Base-by-base conservation (phyloP, 352 stramenopile genomes). In the Pythium apleroticum region DNA sequence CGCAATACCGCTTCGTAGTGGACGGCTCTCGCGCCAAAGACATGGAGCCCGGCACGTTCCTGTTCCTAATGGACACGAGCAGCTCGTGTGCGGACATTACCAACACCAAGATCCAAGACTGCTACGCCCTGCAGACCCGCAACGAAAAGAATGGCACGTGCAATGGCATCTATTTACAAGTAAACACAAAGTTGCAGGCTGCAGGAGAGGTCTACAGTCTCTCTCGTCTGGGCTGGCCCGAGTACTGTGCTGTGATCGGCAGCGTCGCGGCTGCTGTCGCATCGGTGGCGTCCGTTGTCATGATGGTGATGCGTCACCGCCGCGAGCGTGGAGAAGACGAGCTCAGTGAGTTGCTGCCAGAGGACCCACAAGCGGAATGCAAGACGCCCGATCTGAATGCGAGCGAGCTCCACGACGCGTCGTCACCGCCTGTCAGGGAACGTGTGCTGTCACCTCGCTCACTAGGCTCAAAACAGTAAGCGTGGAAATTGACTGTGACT, bases 111-210 rank as follows among this genome's bases (percentile, higher is more conserved):
- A 77, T 91, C 52, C 37, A 78, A 10, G 60, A 69, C 57, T 93
- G 86, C 65, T 92, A 89, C 62, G 69, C 76, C 27, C 65, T 91
- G 19, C 84, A 93, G 62, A 92, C 86, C 4, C 83, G 82, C 0
- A 93, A 90, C 68, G 73, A 91, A 10, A 71, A 74, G 3, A 80
- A 84, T 54, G 65, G 60, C 28, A 80, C 70, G 4, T 93, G 84
- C 65, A 73, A 90, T 41, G 81, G 81, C 20, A 69, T 90, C 54
- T 93, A 91, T 60, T 45, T 91, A 48, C 71, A 91, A 53, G 82
- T 79, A 20, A 82, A 93, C 49, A 82, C 74, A 2, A 77, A 74
- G 22, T 70, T 88, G 45, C 73, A 86, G 53, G 78, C 86, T 20
- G 74, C 66, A 6, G 84, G 69, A 41, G 74, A 87, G 54, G 65